Evolutionary conservation across 805 yeast genomes (phyloP), one percentile per base, ranked within the genome.

Genomic region (Brettanomyces anomalus): DNA sequence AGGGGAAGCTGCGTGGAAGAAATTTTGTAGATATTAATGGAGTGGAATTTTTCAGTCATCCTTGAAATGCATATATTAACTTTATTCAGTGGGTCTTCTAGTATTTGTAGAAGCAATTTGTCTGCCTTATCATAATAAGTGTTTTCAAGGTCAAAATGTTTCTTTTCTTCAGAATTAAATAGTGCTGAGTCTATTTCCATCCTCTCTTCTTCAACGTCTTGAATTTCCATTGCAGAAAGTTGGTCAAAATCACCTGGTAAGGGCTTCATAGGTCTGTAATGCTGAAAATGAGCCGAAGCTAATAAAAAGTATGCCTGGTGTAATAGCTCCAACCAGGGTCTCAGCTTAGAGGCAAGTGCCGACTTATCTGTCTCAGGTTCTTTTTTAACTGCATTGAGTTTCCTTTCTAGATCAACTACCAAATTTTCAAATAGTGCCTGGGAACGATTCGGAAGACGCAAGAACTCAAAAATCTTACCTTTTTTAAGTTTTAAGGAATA

Each of bases 241-340:
- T 59, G 61, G 34, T 64, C 62, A 45, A 61, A 59, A 5, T 49
- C 54, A 36, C 61, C 60, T 10, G 61, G 58, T 33, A 61, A 45
- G 4, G 56, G 55, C 17, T 55, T 51, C 53, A 61, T 59, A 6
- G 68, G 71, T 11, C 64, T 55, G 36, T 68, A 66, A 30, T 68
- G 55, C 51, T 82, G 89, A 49, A 71, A 85, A 53, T 82, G 76
- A 0, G 84, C 75, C 2, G 88, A 77, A 0, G 86, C 97, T 20
- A 84, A 65, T 47, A 87, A 76, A 55, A 89, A 90, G 54, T 76
- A 82, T 36, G 81, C 71, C 41, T 89, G 79, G 57, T 93, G 97
- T 14, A 85, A 61, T 10, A 77, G 53, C 40, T 85, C 82, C 28
- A 71, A 50, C 77, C 79, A 72, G 13, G 65, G 54, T 47, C 84